Evolutionary conservation across 75 land plant genomes (phyloP), one percentile per base, ranked within the genome.

Genomic region (Cryptomeria japonica): DNA sequence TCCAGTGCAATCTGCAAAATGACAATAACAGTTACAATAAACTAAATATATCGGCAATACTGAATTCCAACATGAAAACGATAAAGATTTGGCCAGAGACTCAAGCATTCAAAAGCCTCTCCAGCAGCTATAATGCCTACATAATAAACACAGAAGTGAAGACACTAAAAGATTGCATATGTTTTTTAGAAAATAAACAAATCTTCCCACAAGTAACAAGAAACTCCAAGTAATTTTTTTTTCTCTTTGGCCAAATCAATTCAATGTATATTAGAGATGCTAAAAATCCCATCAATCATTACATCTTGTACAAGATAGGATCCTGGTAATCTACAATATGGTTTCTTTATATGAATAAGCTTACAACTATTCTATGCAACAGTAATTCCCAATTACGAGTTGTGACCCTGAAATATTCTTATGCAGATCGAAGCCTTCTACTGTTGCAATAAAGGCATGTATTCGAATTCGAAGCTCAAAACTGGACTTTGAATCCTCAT

Each of bases 1-100:
- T 91, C 91, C 86, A 91, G 39, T 87, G 92, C 92, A 68, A 91
- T 88, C 92, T 91, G 90, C 86, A 84, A 42, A 55, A 18, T 61
- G 14, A 36, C 79, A 55, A 85, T 55, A 5, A 55, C 72, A 38
- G 86, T 15, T 22, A 85, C 32, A 25, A 37, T 44, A 32, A 80
- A 53, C 12, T 85, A 25, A 53, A 64, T 19, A 37, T 64, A 36
- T 22, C 86, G 55, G 42, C 28, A 85, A 3, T 36, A 32, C 55
- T 36, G 64, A 55, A n/a, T 61, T 55, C 72, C n/a, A 36, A 38
- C 10, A 55, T 38, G 53, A 36, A 51, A 11, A 18, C 61, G 37
- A 55, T 85, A 44, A 80, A 44, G 47, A 28, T 7, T 80, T 44
- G 13, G 44, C 11, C 13, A 25, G n/a, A 44, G 47, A 80, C 44